phyloP scores from a whole-genome alignment of 1,284 basidiomycete genomes.

The Rhodotorula mucilaginosa region DNA sequence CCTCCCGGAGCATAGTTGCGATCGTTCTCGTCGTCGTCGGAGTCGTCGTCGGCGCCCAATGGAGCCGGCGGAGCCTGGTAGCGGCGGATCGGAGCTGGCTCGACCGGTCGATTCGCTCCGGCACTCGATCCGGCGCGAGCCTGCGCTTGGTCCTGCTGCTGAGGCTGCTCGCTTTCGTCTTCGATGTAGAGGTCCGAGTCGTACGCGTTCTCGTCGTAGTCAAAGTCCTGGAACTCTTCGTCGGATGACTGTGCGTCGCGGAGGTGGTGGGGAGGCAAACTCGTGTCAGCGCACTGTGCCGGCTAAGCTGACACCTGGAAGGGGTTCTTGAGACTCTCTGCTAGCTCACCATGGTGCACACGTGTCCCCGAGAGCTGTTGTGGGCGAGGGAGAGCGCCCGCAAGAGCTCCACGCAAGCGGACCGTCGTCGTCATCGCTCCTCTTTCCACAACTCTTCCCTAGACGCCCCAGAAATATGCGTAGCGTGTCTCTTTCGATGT shows the following conservation, averaged over 20 bases:
- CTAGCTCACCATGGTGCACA: background rate
- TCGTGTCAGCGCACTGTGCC: background rate
- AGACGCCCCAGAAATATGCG: too few relatives aligned
- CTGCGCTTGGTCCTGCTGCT: conserved; percentile 10
- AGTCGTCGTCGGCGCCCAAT: background rate
- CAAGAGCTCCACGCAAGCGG: too few relatives aligned
- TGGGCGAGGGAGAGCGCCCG: too few relatives aligned
- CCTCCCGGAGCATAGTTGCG: background rate
- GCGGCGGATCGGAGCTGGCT: conserved; percentile 18
- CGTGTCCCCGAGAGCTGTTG: too few relatives aligned
- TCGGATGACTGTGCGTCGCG: conserved; percentile 13
- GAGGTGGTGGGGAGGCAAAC: background rate
- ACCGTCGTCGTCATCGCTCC: too few relatives aligned
- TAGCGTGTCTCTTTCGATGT: too few relatives aligned
- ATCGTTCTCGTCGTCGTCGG: conserved; percentile 15
- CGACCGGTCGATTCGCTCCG: background rate
- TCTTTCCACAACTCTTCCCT: too few relatives aligned
- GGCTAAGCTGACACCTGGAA: background rate
- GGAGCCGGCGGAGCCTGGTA: conserved; percentile 27
- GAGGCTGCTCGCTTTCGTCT: conserved; percentile 17
- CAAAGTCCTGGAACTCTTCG: conserved; percentile 38
- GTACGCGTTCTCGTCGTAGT: conserved; percentile 33
- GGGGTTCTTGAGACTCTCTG: background rate
- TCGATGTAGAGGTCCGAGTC: conserved; percentile 37
- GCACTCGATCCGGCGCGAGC: conserved; percentile 3